Evolutionary conservation across 2,329 filamentous ascomycete species (phyloP), one percentile per base, ranked within the genome.

Genomic region (Dactylonectria estremocensis): DNA sequence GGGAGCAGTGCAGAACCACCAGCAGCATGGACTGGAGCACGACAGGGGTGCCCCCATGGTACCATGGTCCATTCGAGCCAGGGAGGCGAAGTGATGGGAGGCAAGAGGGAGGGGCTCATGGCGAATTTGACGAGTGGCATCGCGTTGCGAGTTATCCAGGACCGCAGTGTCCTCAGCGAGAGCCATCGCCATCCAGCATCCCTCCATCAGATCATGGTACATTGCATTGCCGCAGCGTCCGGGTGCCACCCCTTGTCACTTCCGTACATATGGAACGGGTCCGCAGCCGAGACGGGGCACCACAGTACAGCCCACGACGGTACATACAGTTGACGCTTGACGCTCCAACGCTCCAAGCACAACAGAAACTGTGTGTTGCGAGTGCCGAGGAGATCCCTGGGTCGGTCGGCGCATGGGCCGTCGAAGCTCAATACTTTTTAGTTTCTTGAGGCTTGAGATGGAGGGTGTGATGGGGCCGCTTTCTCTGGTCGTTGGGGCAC

Each of bases 201-300:
- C 54, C 40, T 58, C 63, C 57, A 61, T 66, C 63, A 66, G 63
- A 66, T 61, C 63, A 66, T 66, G 57, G 6, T 61, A 66, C 57
- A 50, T 61, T 66, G 63, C 63, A 66, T 61, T 66, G 57, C 63
- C 63, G 63, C 56, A 37, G n/a, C 52, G 45, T 52, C 16, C 20
- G 43, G 57, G 45, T 57, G 52, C 45, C 43, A 20, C 24, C 33
- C n/a, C n/a, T 35, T 66, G 50, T 66, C 48, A 60, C 48, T 37
- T 28, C n/a, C 31, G 24, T 14, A n/a, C n/a, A n/a, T n/a, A n/a
- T 43, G 40, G 40, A 14, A n/a, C 40, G 16, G 40, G 14, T 8
- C 5, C 16, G 40, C 8, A 43, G 40, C 40, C 40, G 40, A 43
- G 40, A 13, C 16, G 11, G 37, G 57, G 69, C 16, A 43, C 4